Evolutionary conservation across 257 asterid genomes (phyloP).

Genomic region (Nicotiana sylvestris): DNA sequence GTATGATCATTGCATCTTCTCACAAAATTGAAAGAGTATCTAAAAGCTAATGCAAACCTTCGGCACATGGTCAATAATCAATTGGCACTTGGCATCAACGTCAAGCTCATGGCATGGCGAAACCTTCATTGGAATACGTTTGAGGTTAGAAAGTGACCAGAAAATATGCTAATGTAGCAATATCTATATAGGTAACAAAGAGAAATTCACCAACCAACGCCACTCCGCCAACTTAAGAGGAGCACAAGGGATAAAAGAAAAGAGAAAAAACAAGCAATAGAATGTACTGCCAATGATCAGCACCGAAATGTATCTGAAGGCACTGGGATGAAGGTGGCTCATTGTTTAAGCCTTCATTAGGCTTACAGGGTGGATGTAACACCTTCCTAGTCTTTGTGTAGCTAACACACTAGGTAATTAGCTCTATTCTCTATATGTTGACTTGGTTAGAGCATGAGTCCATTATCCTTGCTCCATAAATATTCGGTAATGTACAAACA

Average conservation of each 20-base stretch:
- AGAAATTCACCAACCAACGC: neutral
- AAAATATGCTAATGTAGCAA: neutral
- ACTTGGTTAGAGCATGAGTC: neutral
- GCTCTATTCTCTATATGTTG: neutral
- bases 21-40: slow-evolving; percentile 9
- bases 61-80: slow-evolving; percentile 49
- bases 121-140: slow-evolving; percentile 33
- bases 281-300: neutral
- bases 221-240: neutral
- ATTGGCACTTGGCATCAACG: slow-evolving; percentile 45
- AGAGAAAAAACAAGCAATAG: neutral
- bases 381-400: neutral
- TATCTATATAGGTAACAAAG: neutral
- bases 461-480: neutral
- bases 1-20: slow-evolving; percentile 5
- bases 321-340: neutral
- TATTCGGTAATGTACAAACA: neutral
- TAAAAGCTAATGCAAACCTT: slow-evolving; percentile 44
- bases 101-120: slow-evolving; percentile 51
- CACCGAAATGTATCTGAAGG: neutral
- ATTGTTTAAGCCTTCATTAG: neutral
- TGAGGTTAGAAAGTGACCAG: neutral
- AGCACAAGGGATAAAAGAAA: neutral
- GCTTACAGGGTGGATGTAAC: neutral
- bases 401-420: neutral